phyloP scores from a whole-genome alignment of 2,329 filamentous ascomycete genomes.

The Meredithiella fracta region DNA sequence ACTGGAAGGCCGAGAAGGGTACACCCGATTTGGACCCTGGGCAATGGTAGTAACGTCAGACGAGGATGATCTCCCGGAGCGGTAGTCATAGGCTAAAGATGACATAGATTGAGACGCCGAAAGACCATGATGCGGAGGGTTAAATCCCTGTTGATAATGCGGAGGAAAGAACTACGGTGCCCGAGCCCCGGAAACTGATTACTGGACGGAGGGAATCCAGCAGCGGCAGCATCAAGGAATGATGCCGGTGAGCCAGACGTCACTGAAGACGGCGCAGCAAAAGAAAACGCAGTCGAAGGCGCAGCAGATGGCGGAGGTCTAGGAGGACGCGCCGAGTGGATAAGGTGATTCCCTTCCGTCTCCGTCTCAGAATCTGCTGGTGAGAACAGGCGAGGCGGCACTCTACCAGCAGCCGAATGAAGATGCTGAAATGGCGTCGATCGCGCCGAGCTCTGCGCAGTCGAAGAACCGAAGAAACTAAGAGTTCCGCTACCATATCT shows the following conservation, averaged over 20 bases:
- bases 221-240: not conserved
- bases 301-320: conserved; percentile 3
- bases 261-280: not conserved
- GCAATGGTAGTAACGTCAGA: not conserved
- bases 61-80: conserved; percentile 4
- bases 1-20: conserved; percentile 4
- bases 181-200: not conserved
- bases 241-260: not conserved
- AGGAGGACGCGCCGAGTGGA: not conserved
- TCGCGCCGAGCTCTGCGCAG: not conserved
- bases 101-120: conserved; percentile 7
- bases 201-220: not conserved
- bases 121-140: not conserved
- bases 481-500: not conserved
- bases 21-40: not conserved
- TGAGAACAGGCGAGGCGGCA: not conserved
- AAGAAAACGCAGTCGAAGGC: not conserved
- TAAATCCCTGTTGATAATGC: not conserved
- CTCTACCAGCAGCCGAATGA: not conserved
- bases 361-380: not conserved
- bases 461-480: not conserved
- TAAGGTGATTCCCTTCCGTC: not conserved
- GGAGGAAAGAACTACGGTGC: not conserved
- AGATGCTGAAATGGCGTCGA: not conserved
- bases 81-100: not conserved